Percentiles rank a stretch among this genome's conserved stretches.
phyloP scores from a whole-genome alignment of 352 stramenopile genomes.

The Phytophthora crassamura region DNA sequence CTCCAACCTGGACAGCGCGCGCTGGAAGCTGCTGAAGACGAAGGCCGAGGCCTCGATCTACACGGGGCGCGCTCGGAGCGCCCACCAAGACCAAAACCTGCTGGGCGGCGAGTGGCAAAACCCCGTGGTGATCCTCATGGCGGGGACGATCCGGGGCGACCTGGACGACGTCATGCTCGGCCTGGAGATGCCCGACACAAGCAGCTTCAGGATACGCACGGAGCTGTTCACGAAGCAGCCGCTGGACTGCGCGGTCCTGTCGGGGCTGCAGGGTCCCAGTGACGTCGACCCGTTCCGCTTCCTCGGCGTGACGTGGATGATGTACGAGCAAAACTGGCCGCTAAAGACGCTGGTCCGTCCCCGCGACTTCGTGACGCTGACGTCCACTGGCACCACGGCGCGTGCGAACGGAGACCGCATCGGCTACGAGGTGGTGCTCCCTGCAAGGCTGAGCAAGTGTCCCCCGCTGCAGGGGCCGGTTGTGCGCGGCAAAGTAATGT shows the following conservation, averaged over 20 bases:
- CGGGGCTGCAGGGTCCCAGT: constrained; percentile 26
- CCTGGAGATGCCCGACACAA: constrained; percentile 17
- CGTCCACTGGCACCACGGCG: constrained; percentile 36
- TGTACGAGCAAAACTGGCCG: constrained; percentile 25
- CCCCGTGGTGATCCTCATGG: constrained; percentile 20
- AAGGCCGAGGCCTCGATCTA: constrained; percentile 29
- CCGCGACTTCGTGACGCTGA: constrained; percentile 41
- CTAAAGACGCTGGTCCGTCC: constrained; percentile 33
- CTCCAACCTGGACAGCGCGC: constrained; percentile 26
- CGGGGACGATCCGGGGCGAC: constrained; percentile 22
- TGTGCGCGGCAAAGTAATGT: constrained; percentile 22
- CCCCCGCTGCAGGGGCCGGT: constrained; percentile 28
- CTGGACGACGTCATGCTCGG: constrained; percentile 37
- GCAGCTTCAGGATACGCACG: constrained; percentile 13
- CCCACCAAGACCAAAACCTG: constrained; percentile 23
- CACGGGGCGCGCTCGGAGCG: constrained; percentile 16
- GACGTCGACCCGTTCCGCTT: constrained; percentile 41
- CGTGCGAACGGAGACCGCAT: constrained; percentile 40
- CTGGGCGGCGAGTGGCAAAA: constrained; percentile 31
- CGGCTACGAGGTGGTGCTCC: constrained; percentile 54
- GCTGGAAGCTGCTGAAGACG: constrained; percentile 37
- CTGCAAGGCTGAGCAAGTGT: constrained; percentile 34
- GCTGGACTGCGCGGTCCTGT: constrained; percentile 28
- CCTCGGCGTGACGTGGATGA: constrained; percentile 38
- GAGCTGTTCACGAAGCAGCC: constrained; percentile 22